Evolutionary conservation across 2,329 filamentous ascomycete genomes (phyloP).

Genomic region (Aphanoascus verrucosus): DNA sequence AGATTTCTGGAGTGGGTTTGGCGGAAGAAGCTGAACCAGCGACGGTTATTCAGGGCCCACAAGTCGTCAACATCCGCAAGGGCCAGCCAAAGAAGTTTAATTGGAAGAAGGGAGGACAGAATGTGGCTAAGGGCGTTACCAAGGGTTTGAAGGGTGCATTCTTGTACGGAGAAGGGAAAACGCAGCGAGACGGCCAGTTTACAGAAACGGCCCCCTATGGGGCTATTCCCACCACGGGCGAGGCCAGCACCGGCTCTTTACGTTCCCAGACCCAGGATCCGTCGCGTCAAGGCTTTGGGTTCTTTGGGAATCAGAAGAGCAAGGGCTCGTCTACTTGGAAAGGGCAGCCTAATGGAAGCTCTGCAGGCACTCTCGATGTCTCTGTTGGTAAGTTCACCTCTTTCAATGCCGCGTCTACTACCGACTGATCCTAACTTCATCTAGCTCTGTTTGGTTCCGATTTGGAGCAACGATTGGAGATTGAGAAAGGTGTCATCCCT

Average conservation of each 20-base stretch:
- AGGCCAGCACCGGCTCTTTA: slow-evolving; percentile 20
- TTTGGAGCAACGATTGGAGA: slow-evolving; percentile 71
- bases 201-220: slow-evolving; percentile 59
- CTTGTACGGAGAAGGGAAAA: slow-evolving; percentile 52
- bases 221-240: slow-evolving; percentile 35
- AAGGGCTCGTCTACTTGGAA: slow-evolving; percentile 33
- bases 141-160: slow-evolving; percentile 93
- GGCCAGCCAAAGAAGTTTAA: slow-evolving; percentile 94
- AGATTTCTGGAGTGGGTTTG: slow-evolving; percentile 45
- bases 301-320: slow-evolving; percentile 49
- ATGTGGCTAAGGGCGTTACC: slow-evolving; percentile 83
- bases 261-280: slow-evolving; percentile 35
- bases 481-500: slow-evolving; percentile 79
- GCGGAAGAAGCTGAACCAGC: slow-evolving; percentile 55
- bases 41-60: slow-evolving; percentile 60
- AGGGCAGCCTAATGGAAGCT: slow-evolving; percentile 36
- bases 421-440: slow-evolving; percentile 10
- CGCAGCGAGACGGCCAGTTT: slow-evolving; percentile 43
- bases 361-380: slow-evolving; percentile 27
- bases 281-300: slow-evolving; percentile 54
- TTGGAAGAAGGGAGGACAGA: slow-evolving; percentile 95
- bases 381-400: slow-evolving; percentile 29
- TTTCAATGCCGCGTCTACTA: neutral
- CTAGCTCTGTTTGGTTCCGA: slow-evolving; percentile 76
- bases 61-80: slow-evolving; percentile 89